Evolutionary conservation across 352 stramenopile genomes (phyloP), one percentile per base, ranked within the genome.

Genomic region (Phytophthora hibernalis): DNA sequence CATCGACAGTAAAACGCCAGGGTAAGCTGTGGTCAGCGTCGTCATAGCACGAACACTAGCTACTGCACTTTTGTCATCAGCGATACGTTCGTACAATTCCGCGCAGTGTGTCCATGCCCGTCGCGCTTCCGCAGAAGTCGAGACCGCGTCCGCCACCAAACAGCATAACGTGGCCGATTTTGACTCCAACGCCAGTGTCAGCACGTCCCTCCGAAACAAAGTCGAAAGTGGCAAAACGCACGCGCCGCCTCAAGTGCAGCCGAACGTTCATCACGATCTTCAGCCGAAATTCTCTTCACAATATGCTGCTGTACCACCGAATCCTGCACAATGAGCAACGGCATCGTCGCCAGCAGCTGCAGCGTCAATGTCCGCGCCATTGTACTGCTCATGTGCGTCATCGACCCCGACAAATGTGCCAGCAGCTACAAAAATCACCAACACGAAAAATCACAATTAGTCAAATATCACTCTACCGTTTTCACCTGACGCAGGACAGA

Each of bases 281-380:
- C 54, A 52, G 70, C 52, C 8, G 35, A 31, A 48, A 78, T 35
- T 9, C 24, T 44, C 33, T 47, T 56, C 1, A 75, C 20, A 61
- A 75, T 65, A 50, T 74, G 51, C 12, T 74, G 45, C 10, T 81
- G 71, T 8, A 79, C 21, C 5, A 40, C 49, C 15, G 42, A 45
- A 35, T 86, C 70, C 9, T 66, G 26, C 28, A 64, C 24, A 51
- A 82, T 28, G 3, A 83, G 49, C 18, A 68, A 75, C 42, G 80
- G 72, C 72, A 89, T 83, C 5, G 77, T 80, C 35, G 67, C 80
- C 18, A 89, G 37, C 43, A 89, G 43, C 18, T 76, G 68, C 45
- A 83, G 43, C 22, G 68, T 70, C 48, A 79, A 49, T 11, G 74
- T 76, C 16, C 73, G 61, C 21, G 70, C 47, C 21, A 49, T 59